A percentile compares a stretch with the other conserved stretches of the same genome.
phyloP scores from a whole-genome alignment of 1,284 basidiomycete species.

The Cerrena zonata region DNA sequence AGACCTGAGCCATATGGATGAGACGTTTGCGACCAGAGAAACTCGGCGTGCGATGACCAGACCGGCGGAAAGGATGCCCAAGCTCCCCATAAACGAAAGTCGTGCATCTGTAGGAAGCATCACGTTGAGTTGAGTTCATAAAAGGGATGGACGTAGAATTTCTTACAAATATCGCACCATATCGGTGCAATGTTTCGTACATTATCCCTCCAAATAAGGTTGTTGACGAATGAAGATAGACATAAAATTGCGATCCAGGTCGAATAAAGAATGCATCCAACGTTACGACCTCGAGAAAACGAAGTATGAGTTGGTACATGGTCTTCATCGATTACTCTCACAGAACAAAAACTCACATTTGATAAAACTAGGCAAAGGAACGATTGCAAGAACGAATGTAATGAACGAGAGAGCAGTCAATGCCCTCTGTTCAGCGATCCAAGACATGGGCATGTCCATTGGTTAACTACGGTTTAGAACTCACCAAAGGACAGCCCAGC shows the following conservation, averaged over 20 bases:
- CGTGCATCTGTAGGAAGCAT: background rate
- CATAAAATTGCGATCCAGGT: constrained; percentile 53
- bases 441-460: no score
- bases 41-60: constrained; percentile 6
- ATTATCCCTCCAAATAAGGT: constrained; percentile 61
- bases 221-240: constrained; percentile 56
- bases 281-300: constrained; percentile 33
- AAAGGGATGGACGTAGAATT: background rate
- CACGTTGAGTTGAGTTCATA: background rate
- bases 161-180: constrained; percentile 75
- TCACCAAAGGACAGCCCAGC: no score
- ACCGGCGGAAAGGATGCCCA: constrained; percentile 3
- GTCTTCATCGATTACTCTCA: background rate
- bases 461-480: no score
- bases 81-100: background rate
- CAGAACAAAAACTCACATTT: constrained; percentile 19
- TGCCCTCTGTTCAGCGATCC: no score
- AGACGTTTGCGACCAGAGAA: background rate
- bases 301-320: background rate
- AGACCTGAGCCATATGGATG: background rate
- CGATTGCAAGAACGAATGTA: constrained; percentile 36
- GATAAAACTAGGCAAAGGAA: constrained; percentile 50
- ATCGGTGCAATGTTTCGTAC: constrained; percentile 50
- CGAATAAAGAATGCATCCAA: constrained; percentile 61
- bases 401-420: constrained; percentile 33